Conservation (phyloP, 805 yeast genomes). For the Cyberlindnera samutprakarnensis region DNA sequence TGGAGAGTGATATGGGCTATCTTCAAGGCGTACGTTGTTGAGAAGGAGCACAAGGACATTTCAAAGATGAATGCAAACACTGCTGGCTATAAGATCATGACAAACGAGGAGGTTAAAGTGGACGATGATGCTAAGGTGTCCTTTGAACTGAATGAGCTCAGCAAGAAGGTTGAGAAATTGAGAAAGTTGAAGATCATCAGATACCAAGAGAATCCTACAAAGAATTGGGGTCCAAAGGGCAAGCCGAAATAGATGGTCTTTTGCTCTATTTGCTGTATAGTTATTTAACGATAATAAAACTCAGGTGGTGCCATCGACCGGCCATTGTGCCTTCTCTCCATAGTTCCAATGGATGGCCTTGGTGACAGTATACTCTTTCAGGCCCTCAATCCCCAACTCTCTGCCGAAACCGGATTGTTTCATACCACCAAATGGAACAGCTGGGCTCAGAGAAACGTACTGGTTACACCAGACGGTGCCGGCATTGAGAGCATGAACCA, state of each 20-base stretch:
- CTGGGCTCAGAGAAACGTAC: conserved; percentile 47
- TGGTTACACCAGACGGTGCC: conserved; percentile 63
- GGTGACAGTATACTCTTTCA: conserved; percentile 51
- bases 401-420: conserved; percentile 65
- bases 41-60: conserved; percentile 31
- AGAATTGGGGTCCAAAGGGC: conserved; percentile 96
- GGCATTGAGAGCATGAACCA: conserved; percentile 50
- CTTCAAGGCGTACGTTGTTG: conserved; percentile 53
- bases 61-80: conserved; percentile 32
- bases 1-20: conserved; percentile 73
- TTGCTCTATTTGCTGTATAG: background rate
- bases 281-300: too few relatives aligned
- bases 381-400: conserved; percentile 57
- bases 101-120: conserved; percentile 31
- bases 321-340: too few relatives aligned
- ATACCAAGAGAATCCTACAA: conserved; percentile 87
- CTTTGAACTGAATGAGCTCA: conserved; percentile 54
- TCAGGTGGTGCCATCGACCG: too few relatives aligned
- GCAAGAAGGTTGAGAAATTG: conserved; percentile 49
- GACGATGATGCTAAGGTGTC: conserved; percentile 32
- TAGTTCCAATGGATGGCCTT: conserved; percentile 32
- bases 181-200: conserved; percentile 77
- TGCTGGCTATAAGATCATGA: conserved; percentile 52
- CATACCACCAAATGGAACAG: conserved; percentile 58
- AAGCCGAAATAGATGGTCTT: conserved; percentile 50